Evolutionary conservation across 2,329 filamentous ascomycete genomes (phyloP).

Genomic region (Parafenestella ontariensis): DNA sequence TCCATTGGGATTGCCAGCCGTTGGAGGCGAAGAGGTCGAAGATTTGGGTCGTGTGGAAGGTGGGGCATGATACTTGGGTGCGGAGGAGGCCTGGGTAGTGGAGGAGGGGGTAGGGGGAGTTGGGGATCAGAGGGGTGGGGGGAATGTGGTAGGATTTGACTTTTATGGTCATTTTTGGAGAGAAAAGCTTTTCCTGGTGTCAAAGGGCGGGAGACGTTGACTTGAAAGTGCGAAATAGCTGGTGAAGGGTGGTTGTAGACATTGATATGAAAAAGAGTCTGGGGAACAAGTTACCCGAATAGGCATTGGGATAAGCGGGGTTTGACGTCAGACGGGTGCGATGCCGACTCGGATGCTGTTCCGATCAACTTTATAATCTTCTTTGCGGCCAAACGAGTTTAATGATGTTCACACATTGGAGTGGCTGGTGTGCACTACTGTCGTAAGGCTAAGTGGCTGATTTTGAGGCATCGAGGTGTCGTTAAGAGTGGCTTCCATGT

Average conservation of each 20-base stretch:
- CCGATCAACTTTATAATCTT: neutral
- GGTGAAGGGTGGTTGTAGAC: neutral
- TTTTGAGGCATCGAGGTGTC: too few relatives aligned
- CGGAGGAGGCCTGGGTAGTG: slow-evolving; percentile 59
- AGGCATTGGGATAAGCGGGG: slow-evolving; percentile 4
- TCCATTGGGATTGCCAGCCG: slow-evolving; percentile 63
- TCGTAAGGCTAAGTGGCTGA: too few relatives aligned
- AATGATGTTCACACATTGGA: too few relatives aligned
- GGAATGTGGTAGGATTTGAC: slow-evolving; percentile 31
- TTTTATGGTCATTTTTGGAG: slow-evolving; percentile 12
- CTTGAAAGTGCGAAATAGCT: neutral
- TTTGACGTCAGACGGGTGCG: slow-evolving; percentile 9
- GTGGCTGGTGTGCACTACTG: too few relatives aligned
- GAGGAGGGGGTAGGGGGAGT: slow-evolving; percentile 55
- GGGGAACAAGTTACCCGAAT: slow-evolving; percentile 9
- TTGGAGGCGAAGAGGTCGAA: slow-evolving; percentile 58
- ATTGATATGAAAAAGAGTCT: neutral
- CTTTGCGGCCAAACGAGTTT: neutral
- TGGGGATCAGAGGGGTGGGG: slow-evolving; percentile 50
- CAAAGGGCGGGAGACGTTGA: neutral
- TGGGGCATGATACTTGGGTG: slow-evolving; percentile 27
- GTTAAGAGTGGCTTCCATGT: too few relatives aligned
- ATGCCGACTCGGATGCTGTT: neutral
- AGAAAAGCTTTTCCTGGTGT: too few relatives aligned
- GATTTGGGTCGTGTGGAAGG: slow-evolving; percentile 40